Evolutionary conservation across 1,284 basidiomycete genomes (phyloP), one percentile per base, ranked within the genome.

Genomic region (Cutaneotrichosporon daszewskae): DNA sequence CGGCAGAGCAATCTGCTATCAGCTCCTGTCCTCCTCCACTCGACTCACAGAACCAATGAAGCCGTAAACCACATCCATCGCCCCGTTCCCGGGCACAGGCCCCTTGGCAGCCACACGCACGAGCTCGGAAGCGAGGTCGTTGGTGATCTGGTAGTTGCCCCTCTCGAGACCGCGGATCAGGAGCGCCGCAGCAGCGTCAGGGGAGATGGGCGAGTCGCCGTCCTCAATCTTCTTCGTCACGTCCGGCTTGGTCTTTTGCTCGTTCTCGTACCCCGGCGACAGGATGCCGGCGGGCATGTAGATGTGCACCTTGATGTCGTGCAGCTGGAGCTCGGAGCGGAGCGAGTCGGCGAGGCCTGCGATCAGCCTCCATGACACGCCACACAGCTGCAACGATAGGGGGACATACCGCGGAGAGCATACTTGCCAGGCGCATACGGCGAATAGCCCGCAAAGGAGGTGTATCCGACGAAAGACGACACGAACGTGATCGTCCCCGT

Each of bases 351-450:
- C 87, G 1, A 96, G 79, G 25, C 85, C 39, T 41, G 25, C 17
- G 9, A 32, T 41, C 18, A 88, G 88, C 58, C 26, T 8, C 26
- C 26, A 27, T 27, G 9, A 27, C n/a, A n/a, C n/a, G n/a, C n/a
- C n/a, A n/a, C n/a, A n/a, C n/a, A n/a, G n/a, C n/a, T n/a, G n/a
- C 14, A 32, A 28, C 13, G n/a, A 35, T 29, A 18, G 18, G 40
- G 28, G 47, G 62, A 37, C 57, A 87, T 3, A 41, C 39, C 89
- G 72, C 90, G 76, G 13, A 96, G 70, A 10, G 94, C 94, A 58
- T 85, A 84, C 68, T 96, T 97, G 37, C 82, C 85, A 0, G 92
- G 89, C 1, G 86, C 75, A 66, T 98, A 97, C 2, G 83, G 78
- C 4, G 84, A 76, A 59, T 86, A 97, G 1, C 94, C 92, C 14